These are phyloP conservation scores for Plantago major DNA, from an alignment of 257 asterid species.

Conservation along the genomic window DNA sequence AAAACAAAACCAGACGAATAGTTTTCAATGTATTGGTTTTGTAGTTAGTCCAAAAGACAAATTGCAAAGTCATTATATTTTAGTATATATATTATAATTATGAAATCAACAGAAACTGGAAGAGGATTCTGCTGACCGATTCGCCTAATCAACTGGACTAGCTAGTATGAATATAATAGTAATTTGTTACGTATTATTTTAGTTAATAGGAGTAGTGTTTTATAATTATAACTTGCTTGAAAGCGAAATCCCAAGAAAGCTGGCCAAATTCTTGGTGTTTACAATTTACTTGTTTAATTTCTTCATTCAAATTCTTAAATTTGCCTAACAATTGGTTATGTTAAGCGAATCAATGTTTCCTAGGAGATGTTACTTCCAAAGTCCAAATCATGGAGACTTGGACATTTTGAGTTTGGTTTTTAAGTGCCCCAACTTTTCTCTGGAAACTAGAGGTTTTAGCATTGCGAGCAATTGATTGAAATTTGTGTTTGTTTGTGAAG, in stretches of 20 bases:
- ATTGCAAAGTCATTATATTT: constrained; percentile 21
- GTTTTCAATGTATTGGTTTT: neutral
- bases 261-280: neutral
- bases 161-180: neutral
- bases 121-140: constrained; percentile 16
- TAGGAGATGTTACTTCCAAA: too few species aligned
- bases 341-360: too few species aligned
- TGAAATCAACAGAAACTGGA: constrained; percentile 7
- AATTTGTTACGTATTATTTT: neutral
- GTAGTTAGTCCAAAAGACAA: constrained; percentile 22
- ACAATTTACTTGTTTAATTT: too few species aligned
- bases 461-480: too few species aligned
- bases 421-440: too few species aligned
- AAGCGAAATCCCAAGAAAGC: neutral
- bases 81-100: neutral
- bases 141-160: neutral
- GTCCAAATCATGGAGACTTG: too few species aligned
- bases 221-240: constrained; percentile 5
- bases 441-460: too few species aligned
- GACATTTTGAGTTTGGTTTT: too few species aligned
- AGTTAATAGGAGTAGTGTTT: too few species aligned
- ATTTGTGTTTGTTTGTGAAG: too few species aligned
- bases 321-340: too few species aligned
- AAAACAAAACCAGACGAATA: constrained; percentile 13
- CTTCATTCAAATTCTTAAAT: too few species aligned